Conservation (phyloP, 352 stramenopile species). For the Globisporangium middletonii region DNA sequence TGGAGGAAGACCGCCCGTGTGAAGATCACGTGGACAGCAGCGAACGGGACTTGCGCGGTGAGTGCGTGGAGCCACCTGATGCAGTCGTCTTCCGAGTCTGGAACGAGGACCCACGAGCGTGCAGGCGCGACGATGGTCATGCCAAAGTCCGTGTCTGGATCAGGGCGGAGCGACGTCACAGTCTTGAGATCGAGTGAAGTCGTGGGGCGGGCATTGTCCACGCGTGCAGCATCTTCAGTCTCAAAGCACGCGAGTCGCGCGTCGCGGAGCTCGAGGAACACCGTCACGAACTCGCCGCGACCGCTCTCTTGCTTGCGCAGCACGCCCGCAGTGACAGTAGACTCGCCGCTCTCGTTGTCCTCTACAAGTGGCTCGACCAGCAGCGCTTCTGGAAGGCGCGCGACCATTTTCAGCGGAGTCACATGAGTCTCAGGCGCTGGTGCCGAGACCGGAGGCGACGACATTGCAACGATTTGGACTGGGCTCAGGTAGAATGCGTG, state of each 20-base stretch:
- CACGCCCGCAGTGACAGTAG: neutral
- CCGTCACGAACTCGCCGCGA: too few species aligned
- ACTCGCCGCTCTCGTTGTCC: neutral
- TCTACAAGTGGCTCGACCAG: neutral
- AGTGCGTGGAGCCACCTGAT: neutral
- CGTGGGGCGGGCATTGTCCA: neutral
- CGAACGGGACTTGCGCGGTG: neutral
- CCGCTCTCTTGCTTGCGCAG: neutral
- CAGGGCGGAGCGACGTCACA: neutral
- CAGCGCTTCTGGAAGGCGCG: neutral
- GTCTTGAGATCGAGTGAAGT: neutral
- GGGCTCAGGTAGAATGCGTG: too few species aligned
- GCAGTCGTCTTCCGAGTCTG: neutral
- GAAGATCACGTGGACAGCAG: neutral
- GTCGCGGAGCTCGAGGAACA: neutral
- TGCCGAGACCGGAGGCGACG: too few species aligned
- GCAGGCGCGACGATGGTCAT: neutral
- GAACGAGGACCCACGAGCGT: neutral
- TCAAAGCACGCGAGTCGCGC: neutral
- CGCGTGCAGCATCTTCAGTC: neutral
- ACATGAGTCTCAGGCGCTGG: too few species aligned
- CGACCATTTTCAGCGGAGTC: neutral
- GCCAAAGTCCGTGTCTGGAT: neutral
- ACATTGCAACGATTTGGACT: too few species aligned
- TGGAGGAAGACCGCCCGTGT: neutral